Base-by-base conservation (phyloP, 208 protist species). In the Crithidia bombi region DNA sequence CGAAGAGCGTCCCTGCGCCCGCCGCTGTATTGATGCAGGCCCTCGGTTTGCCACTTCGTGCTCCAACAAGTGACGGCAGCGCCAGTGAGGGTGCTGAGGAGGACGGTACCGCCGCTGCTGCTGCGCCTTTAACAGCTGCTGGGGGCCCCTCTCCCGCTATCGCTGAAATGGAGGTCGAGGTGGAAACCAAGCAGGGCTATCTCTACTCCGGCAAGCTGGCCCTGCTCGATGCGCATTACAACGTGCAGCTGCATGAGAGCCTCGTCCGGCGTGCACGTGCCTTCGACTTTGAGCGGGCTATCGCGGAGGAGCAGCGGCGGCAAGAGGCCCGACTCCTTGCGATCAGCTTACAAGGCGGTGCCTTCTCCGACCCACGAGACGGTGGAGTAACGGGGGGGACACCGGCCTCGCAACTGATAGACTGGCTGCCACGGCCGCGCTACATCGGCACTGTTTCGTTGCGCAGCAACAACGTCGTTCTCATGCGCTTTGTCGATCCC, bases 101-200 rank as follows among this genome's bases (percentile, higher is more conserved):
- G 10, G 10, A 43, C 7, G 38, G 38, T 43, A 17, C 10, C 10
- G 38, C 38, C 38, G 14, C 23, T 51, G 46, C 6, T 14, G 14
- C 5, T 6, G 12, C 6, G 12, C 36, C 36, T 6, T 17, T 23
- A 25, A 26, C 33, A 39, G 49, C 17, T 7, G 32, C 33, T 4
- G 17, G 25, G 3, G 59, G 59, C 0, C 58, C 62, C 3, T 54
- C 73, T 1, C 33, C 61, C 0, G 52, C 56, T 15, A 26, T 61
- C 38, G 57, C 32, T 26, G 44, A 49, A 17, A 61, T 70, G 54
- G 75, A 89, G 33, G 88, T 92, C 36, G 88, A 93, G 73, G 84
- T 93, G 35, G 88, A 96, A 76, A 93, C 91, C 10, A 84, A 51
- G 39, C 91, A 96, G 58, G 91, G 91, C 19, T 96, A 96, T 69